These are phyloP conservation scores for Groenewaldozyma salmanticensis DNA, from an alignment of 805 yeast species.

Conservation along the genomic window DNA sequence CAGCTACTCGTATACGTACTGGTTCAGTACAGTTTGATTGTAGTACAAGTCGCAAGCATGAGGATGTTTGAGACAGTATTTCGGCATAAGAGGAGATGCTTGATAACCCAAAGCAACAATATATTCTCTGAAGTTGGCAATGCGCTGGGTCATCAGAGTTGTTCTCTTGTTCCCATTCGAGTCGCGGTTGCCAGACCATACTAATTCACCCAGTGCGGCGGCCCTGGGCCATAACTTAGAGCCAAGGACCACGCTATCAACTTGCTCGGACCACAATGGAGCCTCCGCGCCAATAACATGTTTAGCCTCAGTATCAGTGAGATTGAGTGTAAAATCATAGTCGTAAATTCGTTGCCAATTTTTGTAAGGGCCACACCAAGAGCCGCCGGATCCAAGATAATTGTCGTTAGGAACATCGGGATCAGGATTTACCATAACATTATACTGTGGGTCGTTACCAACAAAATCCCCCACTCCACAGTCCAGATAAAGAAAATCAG, in stretches of 20 bases:
- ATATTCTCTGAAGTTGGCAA: conserved; percentile 33
- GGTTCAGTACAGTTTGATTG: conserved; percentile 9
- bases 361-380: conserved; percentile 36
- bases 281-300: conserved; percentile 32
- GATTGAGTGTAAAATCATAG: conserved; percentile 25
- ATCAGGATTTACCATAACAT: conserved; percentile 17
- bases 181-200: conserved; percentile 34
- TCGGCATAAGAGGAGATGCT: conserved; percentile 31
- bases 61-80: conserved; percentile 30
- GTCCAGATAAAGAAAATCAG: conserved; percentile 30
- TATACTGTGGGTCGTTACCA: conserved; percentile 28
- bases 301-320: conserved; percentile 22
- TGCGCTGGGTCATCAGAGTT: conserved; percentile 27
- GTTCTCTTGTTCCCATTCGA: conserved; percentile 25
- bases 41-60: conserved; percentile 30
- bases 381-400: conserved; percentile 26
- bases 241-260: conserved; percentile 25
- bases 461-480: conserved; percentile 33
- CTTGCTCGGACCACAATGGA: conserved; percentile 32
- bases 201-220: conserved; percentile 32
- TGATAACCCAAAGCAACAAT: conserved; percentile 29
- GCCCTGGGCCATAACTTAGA: conserved; percentile 33
- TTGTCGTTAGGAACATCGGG: conserved; percentile 23
- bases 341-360: conserved; percentile 33
- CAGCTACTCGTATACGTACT: no score